Base-by-base conservation (phyloP, 2,329 filamentous ascomycete genomes). In the Aureobasidium leucospermi region DNA sequence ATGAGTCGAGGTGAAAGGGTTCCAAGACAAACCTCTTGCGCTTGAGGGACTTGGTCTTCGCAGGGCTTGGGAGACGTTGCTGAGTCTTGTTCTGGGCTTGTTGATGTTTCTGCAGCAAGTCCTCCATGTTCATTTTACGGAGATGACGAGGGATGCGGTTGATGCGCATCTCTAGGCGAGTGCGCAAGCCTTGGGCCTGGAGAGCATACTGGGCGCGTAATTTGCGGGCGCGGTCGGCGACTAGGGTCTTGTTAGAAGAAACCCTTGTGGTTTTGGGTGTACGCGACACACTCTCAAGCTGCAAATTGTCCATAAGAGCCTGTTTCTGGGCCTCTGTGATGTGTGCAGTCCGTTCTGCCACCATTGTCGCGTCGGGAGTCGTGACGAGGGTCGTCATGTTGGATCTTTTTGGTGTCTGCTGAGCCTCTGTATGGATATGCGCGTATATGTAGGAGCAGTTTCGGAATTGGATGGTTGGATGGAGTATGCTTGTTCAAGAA, bases 91-190 rank as follows among this genome's bases (percentile, higher is more conserved):
- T 69, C 57, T 68, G 65, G 16, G 68, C 62, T 15, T 68, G 65
- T 29, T 68, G 65, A 65, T 83, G 73, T 63, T 81, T 82, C 45
- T 82, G 77, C 6, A 92, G 71, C 8, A 97, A 79, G 46, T 96
- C 92, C 59, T 85, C 85, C 81, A 99, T 93, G 60, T 84, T 95
- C 63, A 85, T 81, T 68, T 87, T 89, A 61, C 93, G 86, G 63
- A 96, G 76, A 15, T 86, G 81, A 66, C 85, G 82, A 7, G 94
- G 94, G 56, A 97, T 94, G 58, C 94, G 86, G 71, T 96, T 96
- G 72, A 97, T 83, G 74, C 94, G 89, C 76, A 96, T 88, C 73
- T 96, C 92, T 56, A 99, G 87, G 62, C 93, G 87, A 62, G 90
- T 86, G 62, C 88, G 84, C 41, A 97, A 81, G 63, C 89, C 89